These are phyloP conservation scores for Coniochaeta sp. DNA, from an alignment of 2,329 filamentous ascomycete species.

Conservation along the genomic window DNA sequence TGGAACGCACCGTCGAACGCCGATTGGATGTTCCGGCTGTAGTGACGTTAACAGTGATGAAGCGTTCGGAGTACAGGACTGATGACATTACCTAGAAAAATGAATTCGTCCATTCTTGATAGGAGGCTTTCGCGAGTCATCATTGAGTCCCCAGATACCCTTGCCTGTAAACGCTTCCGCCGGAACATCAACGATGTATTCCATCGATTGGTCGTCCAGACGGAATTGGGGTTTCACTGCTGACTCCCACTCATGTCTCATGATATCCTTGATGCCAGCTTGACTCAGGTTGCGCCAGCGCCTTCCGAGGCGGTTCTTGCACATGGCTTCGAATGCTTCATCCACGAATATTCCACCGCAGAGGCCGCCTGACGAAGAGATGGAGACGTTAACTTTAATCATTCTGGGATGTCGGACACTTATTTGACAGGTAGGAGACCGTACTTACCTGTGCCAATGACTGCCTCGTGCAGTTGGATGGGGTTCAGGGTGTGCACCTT, in stretches of 20 bases:
- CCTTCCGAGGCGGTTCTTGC: not conserved
- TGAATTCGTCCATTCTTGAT: conserved; percentile 5
- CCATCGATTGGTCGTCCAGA: not conserved
- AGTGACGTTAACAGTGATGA: not conserved
- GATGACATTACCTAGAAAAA: not conserved
- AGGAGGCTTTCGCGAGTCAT: not conserved
- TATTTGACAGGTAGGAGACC: too few relatives aligned
- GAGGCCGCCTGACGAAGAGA: not conserved
- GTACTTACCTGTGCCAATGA: not conserved
- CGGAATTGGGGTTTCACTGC: not conserved
- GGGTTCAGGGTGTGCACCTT: conserved; percentile 3
- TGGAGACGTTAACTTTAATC: not conserved
- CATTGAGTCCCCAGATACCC: not conserved
- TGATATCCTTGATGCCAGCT: not conserved
- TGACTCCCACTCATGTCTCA: conserved; percentile 1
- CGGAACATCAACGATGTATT: not conserved
- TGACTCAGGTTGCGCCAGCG: not conserved
- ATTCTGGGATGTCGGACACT: too few relatives aligned
- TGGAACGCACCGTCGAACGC: not conserved
- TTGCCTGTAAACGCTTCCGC: not conserved
- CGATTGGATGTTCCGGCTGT: not conserved
- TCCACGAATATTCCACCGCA: conserved; percentile 4
- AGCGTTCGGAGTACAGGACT: not conserved
- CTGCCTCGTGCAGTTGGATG: not conserved
- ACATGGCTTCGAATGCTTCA: not conserved